Percentiles rank a stretch among this genome's conserved stretches.
Evolutionary conservation across 371 early-diverging fungal genomes (phyloP).

Genomic region (Thermomucor indicae-seudaticae): DNA sequence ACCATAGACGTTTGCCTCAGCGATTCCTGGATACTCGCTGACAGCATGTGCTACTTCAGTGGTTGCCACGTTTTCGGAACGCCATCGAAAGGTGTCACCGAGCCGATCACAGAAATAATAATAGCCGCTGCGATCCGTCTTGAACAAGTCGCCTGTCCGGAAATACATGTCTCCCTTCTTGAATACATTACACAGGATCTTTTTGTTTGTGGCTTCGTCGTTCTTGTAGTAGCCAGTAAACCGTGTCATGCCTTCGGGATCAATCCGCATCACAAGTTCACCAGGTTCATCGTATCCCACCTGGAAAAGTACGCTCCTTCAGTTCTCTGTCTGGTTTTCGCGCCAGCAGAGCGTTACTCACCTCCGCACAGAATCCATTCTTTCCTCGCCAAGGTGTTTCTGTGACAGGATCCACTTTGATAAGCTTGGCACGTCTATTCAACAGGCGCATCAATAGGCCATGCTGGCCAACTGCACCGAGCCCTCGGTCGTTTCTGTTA

Average conservation of each 20-base stretch:
- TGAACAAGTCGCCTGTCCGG: slow-evolving; percentile 67
- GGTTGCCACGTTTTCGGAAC: slow-evolving; percentile 66
- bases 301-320: no score
- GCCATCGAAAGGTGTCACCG: slow-evolving; percentile 77
- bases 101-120: slow-evolving; percentile 72
- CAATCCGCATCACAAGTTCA: neutral
- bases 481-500: slow-evolving; percentile 40
- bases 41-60: slow-evolving; percentile 61
- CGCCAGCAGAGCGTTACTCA: no score
- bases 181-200: slow-evolving; percentile 4
- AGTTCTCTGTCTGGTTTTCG: no score
- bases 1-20: slow-evolving; percentile 66
- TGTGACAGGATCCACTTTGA: slow-evolving; percentile 34
- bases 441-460: slow-evolving; percentile 19
- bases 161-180: slow-evolving; percentile 30
- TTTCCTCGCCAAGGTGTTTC: slow-evolving; percentile 23
- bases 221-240: slow-evolving; percentile 12
- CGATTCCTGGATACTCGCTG: slow-evolving; percentile 49
- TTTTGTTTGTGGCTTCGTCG: slow-evolving; percentile 3
- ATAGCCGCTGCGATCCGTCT: slow-evolving; percentile 48
- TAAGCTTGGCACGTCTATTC: slow-evolving; percentile 8
- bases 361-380: slow-evolving; percentile 42
- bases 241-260: neutral
- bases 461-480: slow-evolving; percentile 50
- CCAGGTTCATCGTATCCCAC: slow-evolving; percentile 19